A percentile compares a stretch with the other conserved stretches of the same genome.
Conservation (phyloP, 2,329 filamentous ascomycete genomes). For the Ascomycota sp. region DNA sequence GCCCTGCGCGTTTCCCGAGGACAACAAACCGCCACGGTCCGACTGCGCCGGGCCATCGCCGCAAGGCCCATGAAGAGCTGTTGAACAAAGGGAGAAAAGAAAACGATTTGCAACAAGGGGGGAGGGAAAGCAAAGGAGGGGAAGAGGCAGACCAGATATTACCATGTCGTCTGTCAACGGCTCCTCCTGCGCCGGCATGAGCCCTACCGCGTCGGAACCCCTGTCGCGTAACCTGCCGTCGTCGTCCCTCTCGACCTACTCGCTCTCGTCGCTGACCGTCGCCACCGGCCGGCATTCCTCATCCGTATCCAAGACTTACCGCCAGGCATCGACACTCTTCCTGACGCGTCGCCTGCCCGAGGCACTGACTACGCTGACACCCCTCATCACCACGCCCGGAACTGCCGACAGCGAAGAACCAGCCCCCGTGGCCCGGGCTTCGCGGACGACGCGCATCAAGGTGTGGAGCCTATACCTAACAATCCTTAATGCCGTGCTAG, state of each 20-base stretch:
- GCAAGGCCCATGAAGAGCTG: too few species aligned
- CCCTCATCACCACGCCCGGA: constrained; percentile 47
- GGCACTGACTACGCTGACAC: constrained; percentile 65
- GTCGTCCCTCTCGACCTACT: constrained; percentile 45
- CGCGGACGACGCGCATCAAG: constrained; percentile 70
- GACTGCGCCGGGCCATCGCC: too few species aligned
- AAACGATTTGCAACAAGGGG: too few species aligned
- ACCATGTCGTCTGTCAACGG: constrained; percentile 19
- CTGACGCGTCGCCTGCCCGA: constrained; percentile 85
- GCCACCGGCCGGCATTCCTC: constrained; percentile 42
- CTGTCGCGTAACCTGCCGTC: constrained; percentile 33
- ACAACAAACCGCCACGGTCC: too few species aligned
- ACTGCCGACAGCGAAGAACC: constrained; percentile 30
- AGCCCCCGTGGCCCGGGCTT: constrained; percentile 62
- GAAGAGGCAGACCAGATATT: neutral
- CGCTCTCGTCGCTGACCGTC: constrained; percentile 41
- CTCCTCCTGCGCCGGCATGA: constrained; percentile 11
- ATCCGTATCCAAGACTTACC: constrained; percentile 78
- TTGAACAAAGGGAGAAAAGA: too few species aligned
- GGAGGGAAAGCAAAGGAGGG: too few species aligned
- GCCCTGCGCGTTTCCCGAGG: neutral
- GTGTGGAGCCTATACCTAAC: constrained; percentile 96
- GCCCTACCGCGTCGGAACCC: constrained; percentile 13
- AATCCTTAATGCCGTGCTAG: constrained; percentile 74
- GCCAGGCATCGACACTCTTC: constrained; percentile 84